Conservation (phyloP, 805 yeast species). For the Naumovozyma castellii region DNA sequence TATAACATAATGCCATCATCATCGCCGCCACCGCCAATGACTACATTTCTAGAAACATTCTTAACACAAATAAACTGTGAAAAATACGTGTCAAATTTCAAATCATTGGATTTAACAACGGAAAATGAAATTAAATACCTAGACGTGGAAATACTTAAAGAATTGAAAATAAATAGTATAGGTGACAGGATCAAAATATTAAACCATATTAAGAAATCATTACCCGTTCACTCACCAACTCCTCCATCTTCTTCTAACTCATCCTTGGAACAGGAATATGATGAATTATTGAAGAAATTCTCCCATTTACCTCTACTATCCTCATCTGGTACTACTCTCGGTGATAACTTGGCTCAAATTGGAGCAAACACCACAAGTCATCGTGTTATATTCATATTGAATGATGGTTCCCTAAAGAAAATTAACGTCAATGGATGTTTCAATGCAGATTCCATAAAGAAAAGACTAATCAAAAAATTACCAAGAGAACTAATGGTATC, state of each 20-base stretch:
- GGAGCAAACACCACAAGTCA: conserved; percentile 31
- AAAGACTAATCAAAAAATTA: conserved; percentile 52
- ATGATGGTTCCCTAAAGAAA: conserved; percentile 60
- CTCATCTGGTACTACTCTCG: conserved; percentile 4
- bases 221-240: conserved; percentile 24
- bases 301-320: conserved; percentile 11
- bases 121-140: conserved; percentile 24
- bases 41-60: conserved; percentile 15
- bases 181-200: conserved; percentile 76
- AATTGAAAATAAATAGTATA: conserved; percentile 62
- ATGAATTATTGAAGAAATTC: conserved; percentile 18
- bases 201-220: conserved; percentile 38
- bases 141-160: conserved; percentile 59
- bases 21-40: too few relatives aligned
- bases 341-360: conserved; percentile 5
- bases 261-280: conserved; percentile 8
- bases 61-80: conserved; percentile 16
- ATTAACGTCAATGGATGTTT: conserved; percentile 72
- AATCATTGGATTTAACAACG: conserved; percentile 13
- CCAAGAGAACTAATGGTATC: conserved; percentile 20
- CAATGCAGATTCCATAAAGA: conserved; percentile 69
- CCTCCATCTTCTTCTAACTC: conserved; percentile 4
- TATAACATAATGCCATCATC: too few relatives aligned
- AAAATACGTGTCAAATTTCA: conserved; percentile 16
- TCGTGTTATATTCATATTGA: conserved; percentile 57